phyloP scores from a whole-genome alignment of 2,329 filamentous ascomycete genomes.

The Alternaria brassicae region DNA sequence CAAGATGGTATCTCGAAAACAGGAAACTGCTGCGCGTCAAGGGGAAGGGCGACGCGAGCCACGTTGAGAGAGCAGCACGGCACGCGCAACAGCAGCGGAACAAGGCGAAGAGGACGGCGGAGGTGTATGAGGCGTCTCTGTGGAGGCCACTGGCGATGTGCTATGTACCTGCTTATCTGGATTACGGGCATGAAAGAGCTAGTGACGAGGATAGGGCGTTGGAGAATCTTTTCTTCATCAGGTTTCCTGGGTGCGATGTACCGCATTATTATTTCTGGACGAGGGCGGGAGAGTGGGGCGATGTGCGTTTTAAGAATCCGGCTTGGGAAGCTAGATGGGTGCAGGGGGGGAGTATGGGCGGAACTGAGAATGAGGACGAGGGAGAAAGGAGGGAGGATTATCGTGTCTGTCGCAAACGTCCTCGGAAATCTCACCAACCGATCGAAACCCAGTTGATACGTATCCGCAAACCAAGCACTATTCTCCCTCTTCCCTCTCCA shows the following conservation, averaged over 20 bases:
- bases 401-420: background rate
- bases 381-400: background rate
- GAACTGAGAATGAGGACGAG: background rate
- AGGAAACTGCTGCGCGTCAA: conserved; percentile 9
- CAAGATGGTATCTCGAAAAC: conserved; percentile 23
- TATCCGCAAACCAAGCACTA: background rate
- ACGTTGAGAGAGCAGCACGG: conserved; percentile 13
- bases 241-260: conserved; percentile 36
- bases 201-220: conserved; percentile 5
- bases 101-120: conserved; percentile 20
- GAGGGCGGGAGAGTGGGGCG: conserved; percentile 5
- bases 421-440: background rate
- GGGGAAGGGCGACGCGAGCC: background rate
- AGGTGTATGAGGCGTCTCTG: conserved; percentile 31
- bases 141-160: conserved; percentile 31
- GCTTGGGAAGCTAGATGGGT: background rate
- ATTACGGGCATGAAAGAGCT: conserved; percentile 11
- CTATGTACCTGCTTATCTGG: conserved; percentile 38
- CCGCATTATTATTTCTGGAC: conserved; percentile 48
- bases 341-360: no score
- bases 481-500: fast-evolving
- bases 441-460: background rate
- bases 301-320: background rate
- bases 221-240: conserved; percentile 37
- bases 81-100: conserved; percentile 16